A percentile compares a stretch with the other conserved stretches of the same genome.
Conservation (phyloP, 345 rosid genomes). For the Melastoma malabathricum region DNA sequence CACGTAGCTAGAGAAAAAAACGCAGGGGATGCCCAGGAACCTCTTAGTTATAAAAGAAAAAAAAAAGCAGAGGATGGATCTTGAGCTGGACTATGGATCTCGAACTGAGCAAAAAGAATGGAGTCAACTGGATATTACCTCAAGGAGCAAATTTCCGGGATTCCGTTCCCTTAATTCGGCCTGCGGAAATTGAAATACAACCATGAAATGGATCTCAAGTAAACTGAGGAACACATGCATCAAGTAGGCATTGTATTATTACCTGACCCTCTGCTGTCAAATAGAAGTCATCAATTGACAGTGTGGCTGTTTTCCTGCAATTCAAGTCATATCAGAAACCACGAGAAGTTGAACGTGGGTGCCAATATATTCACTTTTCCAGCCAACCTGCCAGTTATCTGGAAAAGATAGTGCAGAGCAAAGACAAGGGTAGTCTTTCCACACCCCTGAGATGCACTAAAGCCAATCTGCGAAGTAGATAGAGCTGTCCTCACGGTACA, state of each 20-base stretch:
- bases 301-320: constrained; percentile 68
- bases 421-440: constrained; percentile 97
- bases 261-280: constrained; percentile 88
- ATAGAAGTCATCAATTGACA: constrained; percentile 92
- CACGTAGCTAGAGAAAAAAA: constrained; percentile 43
- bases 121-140: constrained; percentile 25
- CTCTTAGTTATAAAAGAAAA: too few relatives aligned
- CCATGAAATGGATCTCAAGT: constrained; percentile 7
- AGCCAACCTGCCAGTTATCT: constrained; percentile 54
- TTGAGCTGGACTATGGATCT: too few relatives aligned
- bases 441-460: constrained; percentile 97
- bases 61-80: not conserved
- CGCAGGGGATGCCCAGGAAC: too few relatives aligned
- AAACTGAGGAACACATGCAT: constrained; percentile 4
- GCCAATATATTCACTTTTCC: not conserved
- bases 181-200: constrained; percentile 22
- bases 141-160: constrained; percentile 74
- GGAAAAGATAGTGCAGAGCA: constrained; percentile 84
- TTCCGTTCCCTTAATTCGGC: constrained; percentile 56
- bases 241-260: constrained; percentile 2
- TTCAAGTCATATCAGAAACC: constrained; percentile 4
- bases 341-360: too few relatives aligned
- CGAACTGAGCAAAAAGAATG: not conserved
- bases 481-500: not conserved
- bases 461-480: constrained; percentile 57